Evolutionary conservation across 768 basidiomycete species (phyloP).

Genomic region (Termitomyces sp.): DNA sequence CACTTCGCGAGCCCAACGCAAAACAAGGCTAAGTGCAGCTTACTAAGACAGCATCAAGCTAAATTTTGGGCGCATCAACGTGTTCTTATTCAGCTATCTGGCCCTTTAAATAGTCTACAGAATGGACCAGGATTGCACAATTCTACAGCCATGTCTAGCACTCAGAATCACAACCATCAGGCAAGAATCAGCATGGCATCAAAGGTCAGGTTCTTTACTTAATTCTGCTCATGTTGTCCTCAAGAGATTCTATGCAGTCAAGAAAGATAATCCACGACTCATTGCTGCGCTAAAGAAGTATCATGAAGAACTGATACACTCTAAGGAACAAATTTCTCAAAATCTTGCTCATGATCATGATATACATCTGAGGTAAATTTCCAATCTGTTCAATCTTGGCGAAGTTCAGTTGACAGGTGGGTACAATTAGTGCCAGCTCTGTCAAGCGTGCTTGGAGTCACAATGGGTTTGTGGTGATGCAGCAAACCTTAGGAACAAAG

Average conservation of each 20-base stretch:
- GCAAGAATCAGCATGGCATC: background rate
- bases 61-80: too few relatives aligned
- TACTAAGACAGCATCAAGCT: too few relatives aligned
- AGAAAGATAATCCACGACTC: background rate
- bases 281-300: constrained; percentile 14
- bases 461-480: background rate
- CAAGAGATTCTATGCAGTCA: background rate
- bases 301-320: background rate
- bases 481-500: background rate
- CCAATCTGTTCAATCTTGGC: too few relatives aligned
- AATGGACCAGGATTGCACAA: background rate
- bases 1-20: too few relatives aligned
- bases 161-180: background rate
- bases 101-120: too few relatives aligned
- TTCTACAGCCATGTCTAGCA: background rate
- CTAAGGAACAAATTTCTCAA: background rate
- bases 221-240: too few relatives aligned
- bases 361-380: background rate
- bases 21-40: too few relatives aligned
- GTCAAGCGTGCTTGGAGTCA: background rate
- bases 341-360: background rate
- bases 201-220: background rate
- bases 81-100: too few relatives aligned
- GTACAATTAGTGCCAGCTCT: background rate
- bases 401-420: too few relatives aligned